Conservation (phyloP, 2,329 filamentous ascomycete species). For the Coleophoma eucalyptorum region DNA sequence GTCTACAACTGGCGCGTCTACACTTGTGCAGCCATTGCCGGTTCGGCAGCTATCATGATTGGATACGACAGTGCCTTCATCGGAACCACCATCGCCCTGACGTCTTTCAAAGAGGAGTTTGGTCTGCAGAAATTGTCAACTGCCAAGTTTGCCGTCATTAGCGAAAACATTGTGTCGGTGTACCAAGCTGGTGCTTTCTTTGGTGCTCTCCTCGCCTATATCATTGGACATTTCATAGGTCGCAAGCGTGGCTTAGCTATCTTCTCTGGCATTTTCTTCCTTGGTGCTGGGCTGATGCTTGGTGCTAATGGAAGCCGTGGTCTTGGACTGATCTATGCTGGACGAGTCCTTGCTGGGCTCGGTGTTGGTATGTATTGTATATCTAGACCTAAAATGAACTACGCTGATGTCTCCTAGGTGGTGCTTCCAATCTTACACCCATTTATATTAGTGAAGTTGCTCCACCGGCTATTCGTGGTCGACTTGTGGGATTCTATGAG, state of each 20-base stretch:
- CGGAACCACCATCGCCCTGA: conserved; percentile 68
- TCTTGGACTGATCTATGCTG: conserved; percentile 58
- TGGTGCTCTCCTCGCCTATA: conserved; percentile 67
- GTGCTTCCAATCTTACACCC: conserved; percentile 58
- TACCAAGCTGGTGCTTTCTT: conserved; percentile 86
- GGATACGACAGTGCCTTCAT: conserved; percentile 71
- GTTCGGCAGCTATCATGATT: conserved; percentile 53
- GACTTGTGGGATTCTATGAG: conserved; percentile 64
- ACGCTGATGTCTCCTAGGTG: conserved; percentile 32
- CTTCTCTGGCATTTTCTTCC: conserved; percentile 59
- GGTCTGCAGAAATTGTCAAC: conserved; percentile 46
- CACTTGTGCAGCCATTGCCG: conserved; percentile 47
- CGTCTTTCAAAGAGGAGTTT: conserved; percentile 69
- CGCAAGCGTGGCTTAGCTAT: conserved; percentile 60
- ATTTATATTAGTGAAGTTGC: conserved; percentile 58
- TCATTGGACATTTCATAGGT: conserved; percentile 62
- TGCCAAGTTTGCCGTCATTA: conserved; percentile 51
- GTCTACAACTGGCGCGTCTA: conserved; percentile 62
- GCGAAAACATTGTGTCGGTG: conserved; percentile 74
- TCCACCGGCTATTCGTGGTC: conserved; percentile 60
- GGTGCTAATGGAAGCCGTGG: conserved; percentile 58
- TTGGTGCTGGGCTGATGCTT: conserved; percentile 71
- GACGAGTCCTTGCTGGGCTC: conserved; percentile 59
- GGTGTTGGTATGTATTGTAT: conserved; percentile 36
- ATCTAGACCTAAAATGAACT: no score